These are phyloP conservation scores for Penicillium ochrochloron DNA, from an alignment of 495 filamentous ascomycete genomes.

Conservation along the genomic window DNA sequence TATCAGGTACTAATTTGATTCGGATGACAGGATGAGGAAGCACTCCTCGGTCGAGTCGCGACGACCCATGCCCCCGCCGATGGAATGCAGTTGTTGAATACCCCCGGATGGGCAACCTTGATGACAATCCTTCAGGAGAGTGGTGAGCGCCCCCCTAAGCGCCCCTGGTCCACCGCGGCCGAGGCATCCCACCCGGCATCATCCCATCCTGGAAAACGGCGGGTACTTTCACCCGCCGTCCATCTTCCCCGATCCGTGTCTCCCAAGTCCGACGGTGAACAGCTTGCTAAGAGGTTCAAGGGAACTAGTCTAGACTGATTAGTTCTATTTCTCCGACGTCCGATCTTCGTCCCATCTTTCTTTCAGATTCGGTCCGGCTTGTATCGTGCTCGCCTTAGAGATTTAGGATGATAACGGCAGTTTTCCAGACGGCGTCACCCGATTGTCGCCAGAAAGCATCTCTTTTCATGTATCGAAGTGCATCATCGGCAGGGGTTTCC, in stretches of 20 bases:
- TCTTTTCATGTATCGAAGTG: background rate
- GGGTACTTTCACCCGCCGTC: slow-evolving; percentile 30
- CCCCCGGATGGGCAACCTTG: slow-evolving; percentile 89
- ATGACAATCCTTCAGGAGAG: slow-evolving; percentile 90
- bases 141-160: slow-evolving; percentile 94
- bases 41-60: slow-evolving; percentile 82
- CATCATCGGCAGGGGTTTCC: background rate
- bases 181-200: slow-evolving; percentile 43
- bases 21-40: slow-evolving; percentile 77
- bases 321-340: slow-evolving; percentile 19
- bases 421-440: background rate
- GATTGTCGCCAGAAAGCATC: background rate
- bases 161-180: slow-evolving; percentile 59
- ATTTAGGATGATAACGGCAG: background rate
- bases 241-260: slow-evolving; percentile 43
- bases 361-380: slow-evolving; percentile 8
- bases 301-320: slow-evolving; percentile 86
- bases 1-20: slow-evolving; percentile 26
- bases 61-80: slow-evolving; percentile 76
- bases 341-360: slow-evolving; percentile 13
- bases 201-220: slow-evolving; percentile 37
- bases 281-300: slow-evolving; percentile 98
- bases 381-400: slow-evolving; percentile 4
- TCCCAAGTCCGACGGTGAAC: slow-evolving; percentile 62
- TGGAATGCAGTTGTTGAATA: slow-evolving; percentile 78